Evolutionary conservation across 2,329 filamentous ascomycete genomes (phyloP), one percentile per base, ranked within the genome.

Genomic region (Alternaria consortialis): DNA sequence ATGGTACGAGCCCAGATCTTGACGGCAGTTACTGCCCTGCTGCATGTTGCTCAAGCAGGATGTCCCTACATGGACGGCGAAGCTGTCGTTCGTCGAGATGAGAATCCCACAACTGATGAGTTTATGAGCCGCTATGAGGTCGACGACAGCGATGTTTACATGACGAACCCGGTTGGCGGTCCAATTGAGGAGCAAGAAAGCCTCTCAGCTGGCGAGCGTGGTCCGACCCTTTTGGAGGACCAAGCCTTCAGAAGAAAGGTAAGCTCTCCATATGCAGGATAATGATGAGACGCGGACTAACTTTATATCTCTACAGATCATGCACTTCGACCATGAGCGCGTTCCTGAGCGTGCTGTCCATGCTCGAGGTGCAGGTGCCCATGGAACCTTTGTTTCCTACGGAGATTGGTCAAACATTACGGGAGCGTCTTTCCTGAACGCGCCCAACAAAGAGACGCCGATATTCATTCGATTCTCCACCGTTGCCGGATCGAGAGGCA

Each of bases 391-490:
- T 73, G 87, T 84, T 36, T 87, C 89, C 46, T 91, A 90, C 66
- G 87, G 80, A 3, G 83, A 91, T 73, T 90, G 82, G 77, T 86
- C 84, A 51, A 91, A 91, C 75, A 83, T 91, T 64, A 92, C 89
- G 0, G 86, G 86, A 6, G 90, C 89, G 11, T 88, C 86, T 0
- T 91, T 91, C 75, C 79, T 91, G 15, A 75, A 74, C 7, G 74
- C 77, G 2, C 75, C 81, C n/a, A 86, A 83, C 39, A 91, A 91
- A 74, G 76, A 88, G 71, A 88, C 89, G 0, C 83, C 87, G 0
- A 80, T 88, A 0, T 91, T 92, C 69, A 81, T 89, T n/a, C 88
- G 90, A 15, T 91, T 92, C 74, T 92, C 90, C 0, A 92, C 90
- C 2, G 91, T 93, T 9, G 87, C 88, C 20, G 89, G 89, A 2